Conservation (phyloP, 2,329 filamentous ascomycete genomes). For the Phaeosphaeria sp. region DNA sequence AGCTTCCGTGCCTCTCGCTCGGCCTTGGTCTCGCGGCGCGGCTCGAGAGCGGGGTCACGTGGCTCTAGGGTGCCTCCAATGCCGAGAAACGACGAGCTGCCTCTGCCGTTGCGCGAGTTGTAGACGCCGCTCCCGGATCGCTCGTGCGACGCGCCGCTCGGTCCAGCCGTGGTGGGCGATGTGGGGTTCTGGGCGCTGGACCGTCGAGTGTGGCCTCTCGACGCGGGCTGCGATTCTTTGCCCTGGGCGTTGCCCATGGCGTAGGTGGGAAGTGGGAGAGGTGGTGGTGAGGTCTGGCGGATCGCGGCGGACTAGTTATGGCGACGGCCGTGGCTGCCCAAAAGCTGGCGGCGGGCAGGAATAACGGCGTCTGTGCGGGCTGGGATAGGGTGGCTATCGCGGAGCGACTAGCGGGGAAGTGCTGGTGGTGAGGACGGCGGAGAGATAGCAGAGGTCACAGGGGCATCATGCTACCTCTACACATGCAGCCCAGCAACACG, state of each 20-base stretch:
- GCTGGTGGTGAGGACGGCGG: constrained; percentile 1
- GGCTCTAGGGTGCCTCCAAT: constrained; percentile 59
- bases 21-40: constrained; percentile 84
- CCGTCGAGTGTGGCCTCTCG: constrained; percentile 43
- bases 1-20: constrained; percentile 86
- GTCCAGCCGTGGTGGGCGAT: constrained; percentile 38
- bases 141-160: constrained; percentile 33
- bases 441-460: constrained; percentile 47
- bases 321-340: constrained; percentile 22
- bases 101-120: constrained; percentile 56
- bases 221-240: constrained; percentile 53
- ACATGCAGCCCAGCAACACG: constrained; percentile 25
- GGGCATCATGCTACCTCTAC: constrained; percentile 37
- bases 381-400: constrained; percentile 21
- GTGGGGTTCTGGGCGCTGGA: constrained; percentile 40
- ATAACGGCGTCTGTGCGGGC: constrained; percentile 17
- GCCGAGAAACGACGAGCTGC: constrained; percentile 66
- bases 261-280: constrained; percentile 11
- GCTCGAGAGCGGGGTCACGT: constrained; percentile 60
- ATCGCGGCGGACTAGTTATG: constrained; percentile 27
- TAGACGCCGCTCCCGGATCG: constrained; percentile 48
- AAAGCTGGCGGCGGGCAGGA: constrained; percentile 9
- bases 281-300: constrained; percentile 14
- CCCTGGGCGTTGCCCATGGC: constrained; percentile 58
- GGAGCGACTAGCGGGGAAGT: constrained; percentile 10